Evolutionary conservation across 2,329 filamentous ascomycete genomes (phyloP), one percentile per base, ranked within the genome.

Genomic region (Stachybotrys chlorohalonatus): DNA sequence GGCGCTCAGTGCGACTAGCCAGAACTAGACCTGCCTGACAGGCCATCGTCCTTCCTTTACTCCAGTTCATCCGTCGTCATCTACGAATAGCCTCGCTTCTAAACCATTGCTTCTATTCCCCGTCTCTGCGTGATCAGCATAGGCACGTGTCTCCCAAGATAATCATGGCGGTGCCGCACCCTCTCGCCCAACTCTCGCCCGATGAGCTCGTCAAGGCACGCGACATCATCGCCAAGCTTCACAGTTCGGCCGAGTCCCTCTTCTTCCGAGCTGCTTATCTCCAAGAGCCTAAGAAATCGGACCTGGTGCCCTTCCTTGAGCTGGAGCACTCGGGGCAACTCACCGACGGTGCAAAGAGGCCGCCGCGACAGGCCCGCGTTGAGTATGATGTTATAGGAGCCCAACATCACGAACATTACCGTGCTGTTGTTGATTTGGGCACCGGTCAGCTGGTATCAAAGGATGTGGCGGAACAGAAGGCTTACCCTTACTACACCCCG

Each of bases 211-310:
- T 67, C 54, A 62, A 60, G 15, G 78, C 79, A 48, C 72, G 78
- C 15, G 75, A 80, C 53, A 56, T 65, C 58, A 65, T 80, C 39
- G 60, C 79, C 45, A 69, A 70, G 42, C 55, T 59, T 8, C 59
- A 68, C 16, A 58, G 56, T 15, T 2, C 61, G 15, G 56, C 58
- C 5, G 56, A 56, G 3, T 52, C 61, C 11, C 57, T 73, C 30
- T 69, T 64, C 57, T 74, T 73, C 73, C 86, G 88, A 63, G 75
- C 79, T 52, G 80, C 89, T 45, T 85, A 79, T 51, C 72, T 86
- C 7, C 73, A 84, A 47, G 84, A 88, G 59, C 84, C 84, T 1
- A 71, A 75, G 31, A 87, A 86, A 68, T 71, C 71, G 45, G 74
- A 81, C 45, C 74, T 85, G 7, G 64, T 84, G 7, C 75, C 75